phyloP scores from a whole-genome alignment of 1,139 yeast species.

The Yamadazyma membranifaciens region DNA sequence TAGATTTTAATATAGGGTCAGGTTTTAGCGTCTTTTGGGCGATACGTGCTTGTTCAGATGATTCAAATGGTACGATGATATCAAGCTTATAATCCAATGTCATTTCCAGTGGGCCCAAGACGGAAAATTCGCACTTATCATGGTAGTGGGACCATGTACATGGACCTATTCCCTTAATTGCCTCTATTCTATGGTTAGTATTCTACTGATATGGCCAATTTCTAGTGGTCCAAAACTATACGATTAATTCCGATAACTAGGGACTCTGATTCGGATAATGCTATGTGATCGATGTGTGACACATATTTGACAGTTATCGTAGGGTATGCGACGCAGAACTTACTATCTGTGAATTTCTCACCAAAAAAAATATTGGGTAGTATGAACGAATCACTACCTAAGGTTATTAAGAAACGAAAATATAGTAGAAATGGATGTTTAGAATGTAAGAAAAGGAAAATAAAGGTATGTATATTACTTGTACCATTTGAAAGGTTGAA shows the following conservation, averaged over 20 bases:
- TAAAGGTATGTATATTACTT: constrained; percentile 14
- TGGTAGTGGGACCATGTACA: too few species aligned
- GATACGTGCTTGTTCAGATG: constrained; percentile 56
- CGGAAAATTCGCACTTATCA: constrained; percentile 1
- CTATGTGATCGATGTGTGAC: too few species aligned
- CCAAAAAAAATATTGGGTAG: background rate
- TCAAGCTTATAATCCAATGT: constrained; percentile 10
- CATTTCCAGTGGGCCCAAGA: too few species aligned
- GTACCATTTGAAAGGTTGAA: constrained; percentile 7
- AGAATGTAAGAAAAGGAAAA: constrained; percentile 17
- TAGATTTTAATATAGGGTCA: constrained; percentile 74
- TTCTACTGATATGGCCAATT: too few species aligned
- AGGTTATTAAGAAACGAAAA: constrained; percentile 13
- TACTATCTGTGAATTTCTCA: background rate
- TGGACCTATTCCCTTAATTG: too few species aligned
- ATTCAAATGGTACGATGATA: constrained; percentile 59
- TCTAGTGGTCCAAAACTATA: too few species aligned
- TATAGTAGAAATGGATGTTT: constrained; percentile 18
- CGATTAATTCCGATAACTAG: too few species aligned
- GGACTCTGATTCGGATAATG: too few species aligned
- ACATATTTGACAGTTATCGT: too few species aligned
- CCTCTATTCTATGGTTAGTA: too few species aligned
- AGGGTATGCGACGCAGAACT: constrained; percentile 1
- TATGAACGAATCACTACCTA: constrained; percentile 2
- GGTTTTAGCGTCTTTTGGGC: constrained; percentile 63